These are phyloP conservation scores for Clonostachys rosea DNA, from an alignment of 2,329 filamentous ascomycete species.

Conservation along the genomic window DNA sequence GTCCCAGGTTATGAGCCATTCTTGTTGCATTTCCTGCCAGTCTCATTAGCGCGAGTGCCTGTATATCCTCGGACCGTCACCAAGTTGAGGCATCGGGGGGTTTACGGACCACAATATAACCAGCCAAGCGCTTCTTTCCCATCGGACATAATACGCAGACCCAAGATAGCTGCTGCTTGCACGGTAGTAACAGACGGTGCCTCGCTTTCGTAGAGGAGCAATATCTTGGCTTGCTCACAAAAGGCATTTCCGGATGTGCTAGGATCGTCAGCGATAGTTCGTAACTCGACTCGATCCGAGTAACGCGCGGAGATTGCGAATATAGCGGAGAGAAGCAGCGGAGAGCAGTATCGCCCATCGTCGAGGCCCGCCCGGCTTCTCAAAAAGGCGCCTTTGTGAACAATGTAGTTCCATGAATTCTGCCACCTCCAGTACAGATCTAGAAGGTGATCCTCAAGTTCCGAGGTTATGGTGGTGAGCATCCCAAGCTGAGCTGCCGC, in stretches of 20 bases:
- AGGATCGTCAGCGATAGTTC: slow-evolving; percentile 8
- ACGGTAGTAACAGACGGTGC: slow-evolving; percentile 12
- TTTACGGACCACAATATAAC: slow-evolving; percentile 7
- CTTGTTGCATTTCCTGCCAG: slow-evolving; percentile 10
- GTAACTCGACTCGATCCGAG: slow-evolving; percentile 11
- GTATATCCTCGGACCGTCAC: no score
- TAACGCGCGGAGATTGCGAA: slow-evolving; percentile 13
- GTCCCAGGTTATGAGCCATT: slow-evolving; percentile 15
- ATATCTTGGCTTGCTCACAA: slow-evolving; percentile 10
- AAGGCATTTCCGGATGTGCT: slow-evolving; percentile 11
- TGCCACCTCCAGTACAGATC: slow-evolving; percentile 17
- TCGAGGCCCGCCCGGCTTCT: slow-evolving; percentile 5
- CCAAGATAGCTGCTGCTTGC: slow-evolving; percentile 11
- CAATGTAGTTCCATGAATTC: slow-evolving; percentile 17
- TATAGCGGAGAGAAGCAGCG: slow-evolving; percentile 11
- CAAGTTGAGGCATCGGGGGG: no score
- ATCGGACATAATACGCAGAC: slow-evolving; percentile 9
- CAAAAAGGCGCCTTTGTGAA: slow-evolving; percentile 11
- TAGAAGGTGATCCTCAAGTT: slow-evolving; percentile 15
- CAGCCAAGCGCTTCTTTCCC: slow-evolving; percentile 13
- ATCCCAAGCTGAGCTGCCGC: slow-evolving; percentile 6
- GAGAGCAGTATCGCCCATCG: slow-evolving; percentile 9
- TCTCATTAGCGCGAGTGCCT: no score
- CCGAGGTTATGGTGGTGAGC: slow-evolving; percentile 5
- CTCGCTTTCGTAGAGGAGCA: slow-evolving; percentile 12